Conservation (phyloP, 2,329 filamentous ascomycete genomes). For the Kalmusia sp. region DNA sequence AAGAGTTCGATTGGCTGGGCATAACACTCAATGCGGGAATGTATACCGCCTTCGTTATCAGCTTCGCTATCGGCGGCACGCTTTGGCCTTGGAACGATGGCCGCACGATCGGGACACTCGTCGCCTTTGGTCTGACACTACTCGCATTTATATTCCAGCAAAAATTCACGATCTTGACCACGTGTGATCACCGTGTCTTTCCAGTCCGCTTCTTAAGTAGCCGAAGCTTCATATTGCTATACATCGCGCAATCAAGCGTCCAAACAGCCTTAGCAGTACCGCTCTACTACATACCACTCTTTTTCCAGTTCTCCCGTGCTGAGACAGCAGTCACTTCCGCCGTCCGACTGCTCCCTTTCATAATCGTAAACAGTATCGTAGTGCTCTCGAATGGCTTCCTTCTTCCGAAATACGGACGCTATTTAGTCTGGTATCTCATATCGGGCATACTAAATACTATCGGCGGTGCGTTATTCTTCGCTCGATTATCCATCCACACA, state of each 20-base stretch:
- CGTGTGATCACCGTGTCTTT: constrained; percentile 53
- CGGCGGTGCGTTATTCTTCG: constrained; percentile 45
- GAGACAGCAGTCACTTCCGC: constrained; percentile 26
- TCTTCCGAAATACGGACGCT: constrained; percentile 23
- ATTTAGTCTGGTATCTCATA: constrained; percentile 28
- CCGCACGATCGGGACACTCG: constrained; percentile 55
- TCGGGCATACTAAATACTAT: constrained; percentile 44
- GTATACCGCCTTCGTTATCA: constrained; percentile 55
- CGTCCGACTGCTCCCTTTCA: constrained; percentile 33
- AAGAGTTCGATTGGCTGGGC: constrained; percentile 46
- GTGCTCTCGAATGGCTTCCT: constrained; percentile 26
- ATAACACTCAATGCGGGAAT: constrained; percentile 52
- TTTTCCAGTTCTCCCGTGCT: constrained; percentile 31
- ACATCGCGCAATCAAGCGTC: constrained; percentile 4
- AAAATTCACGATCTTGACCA: constrained; percentile 55
- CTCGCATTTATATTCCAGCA: constrained; percentile 57
- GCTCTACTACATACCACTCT: constrained; percentile 36
- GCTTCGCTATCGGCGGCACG: constrained; percentile 59
- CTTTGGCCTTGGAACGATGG: constrained; percentile 57
- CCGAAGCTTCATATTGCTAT: constrained; percentile 16
- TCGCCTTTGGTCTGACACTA: constrained; percentile 52
- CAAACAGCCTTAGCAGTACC: constrained; percentile 48
- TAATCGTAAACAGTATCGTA: constrained; percentile 22
- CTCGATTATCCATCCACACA: constrained; percentile 11
- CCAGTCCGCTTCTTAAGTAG: constrained; percentile 55